Evolutionary conservation across 2,329 filamentous ascomycete species (phyloP).

Genomic region (Stagonosporopsis cucurbitacearum): DNA sequence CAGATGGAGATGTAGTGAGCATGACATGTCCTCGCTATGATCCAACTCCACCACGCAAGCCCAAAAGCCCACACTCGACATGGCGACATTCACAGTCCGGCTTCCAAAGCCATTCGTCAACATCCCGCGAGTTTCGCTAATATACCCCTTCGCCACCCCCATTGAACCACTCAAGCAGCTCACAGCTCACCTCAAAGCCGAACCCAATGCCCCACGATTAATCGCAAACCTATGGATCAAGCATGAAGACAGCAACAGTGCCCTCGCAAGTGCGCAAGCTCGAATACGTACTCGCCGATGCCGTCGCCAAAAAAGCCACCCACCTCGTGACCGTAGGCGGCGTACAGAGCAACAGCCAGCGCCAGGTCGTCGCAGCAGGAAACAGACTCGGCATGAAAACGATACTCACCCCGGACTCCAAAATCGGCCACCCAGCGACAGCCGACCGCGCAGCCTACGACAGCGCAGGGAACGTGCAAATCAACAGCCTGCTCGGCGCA

Average conservation of each 20-base stretch:
- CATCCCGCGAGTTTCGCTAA: constrained; percentile 6
- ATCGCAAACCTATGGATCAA: constrained; percentile 13
- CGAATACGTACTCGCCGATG: constrained; percentile 15
- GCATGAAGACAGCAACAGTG: constrained; percentile 16
- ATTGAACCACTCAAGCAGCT: constrained; percentile 10
- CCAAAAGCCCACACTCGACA: neutral
- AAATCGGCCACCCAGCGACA: constrained; percentile 10
- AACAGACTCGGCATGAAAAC: constrained; percentile 13
- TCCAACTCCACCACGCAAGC: neutral
- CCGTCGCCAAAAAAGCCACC: constrained; percentile 11
- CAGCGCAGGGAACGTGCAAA: constrained; percentile 10
- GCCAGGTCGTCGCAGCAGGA: constrained; percentile 9
- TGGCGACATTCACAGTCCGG: neutral
- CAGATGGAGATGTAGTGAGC: neutral
- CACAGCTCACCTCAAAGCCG: constrained; percentile 1
- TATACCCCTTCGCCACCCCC: constrained; percentile 6
- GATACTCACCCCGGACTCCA: constrained; percentile 8
- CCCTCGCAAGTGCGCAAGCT: constrained; percentile 17
- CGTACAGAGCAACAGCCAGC: constrained; percentile 16
- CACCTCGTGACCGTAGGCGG: constrained; percentile 15
- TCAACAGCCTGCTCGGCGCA: constrained; percentile 2
- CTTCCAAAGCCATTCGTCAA: constrained; percentile 6
- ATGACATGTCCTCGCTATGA: neutral
- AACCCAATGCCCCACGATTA: neutral
- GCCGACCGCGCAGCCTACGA: constrained; percentile 2